Conservation (phyloP, 1,284 basidiomycete species). For the Rhodotorula mucilaginosa region DNA sequence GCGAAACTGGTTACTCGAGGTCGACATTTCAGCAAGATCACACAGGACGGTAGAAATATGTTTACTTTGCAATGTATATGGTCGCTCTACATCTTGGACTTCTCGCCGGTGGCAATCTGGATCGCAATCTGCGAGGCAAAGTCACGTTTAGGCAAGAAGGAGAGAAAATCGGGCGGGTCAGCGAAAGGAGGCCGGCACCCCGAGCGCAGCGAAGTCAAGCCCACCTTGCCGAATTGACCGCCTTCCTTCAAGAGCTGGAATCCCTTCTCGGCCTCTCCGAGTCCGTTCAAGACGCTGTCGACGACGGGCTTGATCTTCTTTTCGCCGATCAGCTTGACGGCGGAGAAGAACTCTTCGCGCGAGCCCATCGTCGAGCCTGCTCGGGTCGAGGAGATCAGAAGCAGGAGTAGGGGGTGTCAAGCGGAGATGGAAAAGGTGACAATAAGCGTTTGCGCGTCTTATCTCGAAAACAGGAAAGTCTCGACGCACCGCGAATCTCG, state of each 20-base stretch:
- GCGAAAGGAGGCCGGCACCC: no score
- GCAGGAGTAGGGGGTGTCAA: background rate
- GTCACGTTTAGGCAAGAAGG: background rate
- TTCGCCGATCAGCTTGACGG: conserved; percentile 66
- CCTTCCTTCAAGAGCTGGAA: conserved; percentile 61
- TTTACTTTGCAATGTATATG: no score
- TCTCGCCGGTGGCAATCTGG: conserved; percentile 19
- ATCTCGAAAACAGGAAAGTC: background rate
- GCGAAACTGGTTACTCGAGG: no score
- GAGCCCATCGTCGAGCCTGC: conserved; percentile 73
- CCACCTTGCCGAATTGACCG: conserved; percentile 70
- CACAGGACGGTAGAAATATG: no score
- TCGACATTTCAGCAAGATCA: no score
- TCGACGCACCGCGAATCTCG: conserved; percentile 63
- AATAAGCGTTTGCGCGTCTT: no score
- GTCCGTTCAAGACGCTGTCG: conserved; percentile 62
- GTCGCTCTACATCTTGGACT: conserved; percentile 15
- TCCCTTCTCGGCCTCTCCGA: conserved; percentile 66
- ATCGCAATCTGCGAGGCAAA: conserved; percentile 17
- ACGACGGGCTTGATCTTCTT: conserved; percentile 71
- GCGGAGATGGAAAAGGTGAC: no score
- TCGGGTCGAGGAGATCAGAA: background rate
- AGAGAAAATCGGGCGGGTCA: background rate
- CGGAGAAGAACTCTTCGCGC: conserved; percentile 67
- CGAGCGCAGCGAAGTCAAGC: background rate